Conservation (phyloP, 805 yeast species). For the Lipomyces mesembrius region DNA sequence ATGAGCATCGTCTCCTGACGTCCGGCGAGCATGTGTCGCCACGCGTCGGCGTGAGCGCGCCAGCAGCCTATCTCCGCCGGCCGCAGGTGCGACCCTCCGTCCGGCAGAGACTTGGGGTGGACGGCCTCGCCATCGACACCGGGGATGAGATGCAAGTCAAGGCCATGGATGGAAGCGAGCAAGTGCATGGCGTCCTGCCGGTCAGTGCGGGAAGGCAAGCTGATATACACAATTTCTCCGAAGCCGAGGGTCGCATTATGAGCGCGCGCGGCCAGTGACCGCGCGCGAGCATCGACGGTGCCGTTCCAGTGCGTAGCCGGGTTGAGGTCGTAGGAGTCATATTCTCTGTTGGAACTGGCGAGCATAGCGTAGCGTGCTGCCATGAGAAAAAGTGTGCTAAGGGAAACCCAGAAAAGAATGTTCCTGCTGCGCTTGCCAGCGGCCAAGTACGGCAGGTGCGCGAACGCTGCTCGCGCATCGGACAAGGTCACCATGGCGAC, state of each 20-base stretch:
- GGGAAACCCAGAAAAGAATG: background rate
- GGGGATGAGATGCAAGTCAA: constrained; percentile 15
- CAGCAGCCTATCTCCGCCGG: constrained; percentile 29
- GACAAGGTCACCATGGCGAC: background rate
- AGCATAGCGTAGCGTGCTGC: background rate
- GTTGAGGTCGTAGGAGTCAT: background rate
- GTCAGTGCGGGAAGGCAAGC: constrained; percentile 27
- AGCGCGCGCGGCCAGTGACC: constrained; percentile 10
- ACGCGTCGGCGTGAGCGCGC: constrained; percentile 31
- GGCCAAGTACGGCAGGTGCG: background rate
- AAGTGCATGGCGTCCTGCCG: constrained; percentile 29
- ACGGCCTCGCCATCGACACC: constrained; percentile 22
- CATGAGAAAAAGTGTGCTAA: background rate
- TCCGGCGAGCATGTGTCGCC: constrained; percentile 24
- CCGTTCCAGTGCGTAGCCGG: background rate
- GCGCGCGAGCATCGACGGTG: background rate
- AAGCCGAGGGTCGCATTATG: constrained; percentile 26
- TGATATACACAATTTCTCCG: constrained; percentile 27
- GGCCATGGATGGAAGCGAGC: constrained; percentile 19
- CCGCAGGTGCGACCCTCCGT: constrained; percentile 15
- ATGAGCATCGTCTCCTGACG: constrained; percentile 21
- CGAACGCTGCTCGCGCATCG: background rate
- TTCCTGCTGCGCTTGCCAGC: background rate
- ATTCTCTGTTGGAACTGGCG: background rate
- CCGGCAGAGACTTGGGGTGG: constrained; percentile 25